Conservation (phyloP, 2,329 filamentous ascomycete genomes). For the Trichophyton benhamiae region DNA sequence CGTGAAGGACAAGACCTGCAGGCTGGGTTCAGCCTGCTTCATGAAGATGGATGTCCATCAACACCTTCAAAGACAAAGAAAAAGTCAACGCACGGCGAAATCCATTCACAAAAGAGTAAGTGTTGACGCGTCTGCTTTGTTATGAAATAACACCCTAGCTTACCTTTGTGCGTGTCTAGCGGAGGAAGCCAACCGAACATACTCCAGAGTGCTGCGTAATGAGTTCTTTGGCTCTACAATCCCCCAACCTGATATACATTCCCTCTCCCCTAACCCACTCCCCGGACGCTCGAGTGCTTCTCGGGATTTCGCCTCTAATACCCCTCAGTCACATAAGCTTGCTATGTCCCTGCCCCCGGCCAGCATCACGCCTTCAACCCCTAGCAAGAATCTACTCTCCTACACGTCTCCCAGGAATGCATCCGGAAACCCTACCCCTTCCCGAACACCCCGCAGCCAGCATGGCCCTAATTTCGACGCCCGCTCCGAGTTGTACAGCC, state of each 20-base stretch:
- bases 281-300: conserved; percentile 35
- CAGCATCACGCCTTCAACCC: conserved; percentile 77
- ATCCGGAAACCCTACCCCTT: conserved; percentile 74
- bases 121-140: conserved; percentile 7
- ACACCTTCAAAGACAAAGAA: conserved; percentile 78
- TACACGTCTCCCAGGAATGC: conserved; percentile 68
- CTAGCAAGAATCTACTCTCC: conserved; percentile 92
- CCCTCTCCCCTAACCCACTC: conserved; percentile 46
- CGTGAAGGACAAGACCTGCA: conserved; percentile 85
- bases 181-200: conserved; percentile 90
- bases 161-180: conserved; percentile 36
- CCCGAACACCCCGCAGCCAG: conserved; percentile 75
- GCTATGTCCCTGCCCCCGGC: conserved; percentile 54
- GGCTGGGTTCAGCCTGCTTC: conserved; percentile 80
- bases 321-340: conserved; percentile 58
- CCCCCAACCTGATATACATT: conserved; percentile 61
- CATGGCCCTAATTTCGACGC: conserved; percentile 82
- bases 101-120: conserved; percentile 88
- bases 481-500: conserved; percentile 82
- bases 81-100: conserved; percentile 73
- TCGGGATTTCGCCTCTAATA: conserved; percentile 61
- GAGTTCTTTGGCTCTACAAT: conserved; percentile 88
- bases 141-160: conserved; percentile 10
- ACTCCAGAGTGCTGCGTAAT: conserved; percentile 71
- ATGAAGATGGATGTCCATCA: conserved; percentile 85